Conservation (phyloP, 148 eudicot genomes). For the Hydrangea macrophylla region DNA sequence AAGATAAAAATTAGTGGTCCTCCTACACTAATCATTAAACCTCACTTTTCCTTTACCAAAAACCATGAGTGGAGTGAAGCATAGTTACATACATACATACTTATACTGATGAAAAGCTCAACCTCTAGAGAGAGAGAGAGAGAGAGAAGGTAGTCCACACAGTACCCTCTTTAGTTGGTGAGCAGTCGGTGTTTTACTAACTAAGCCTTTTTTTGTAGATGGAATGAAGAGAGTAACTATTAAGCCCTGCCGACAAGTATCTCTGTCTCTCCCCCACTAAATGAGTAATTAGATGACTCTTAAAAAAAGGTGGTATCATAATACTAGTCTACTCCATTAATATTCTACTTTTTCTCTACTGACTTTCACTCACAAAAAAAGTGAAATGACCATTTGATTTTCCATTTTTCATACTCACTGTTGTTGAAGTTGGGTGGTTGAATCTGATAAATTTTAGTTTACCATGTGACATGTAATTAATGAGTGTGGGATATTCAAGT, state of each 20-base stretch:
- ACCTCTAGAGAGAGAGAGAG: slow-evolving; percentile 4
- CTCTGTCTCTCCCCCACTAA: slow-evolving; percentile 44
- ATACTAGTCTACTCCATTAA: slow-evolving; percentile 17
- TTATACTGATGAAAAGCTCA: neutral
- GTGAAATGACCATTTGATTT: neutral
- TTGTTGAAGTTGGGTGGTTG: neutral
- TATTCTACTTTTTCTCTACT: too few species aligned
- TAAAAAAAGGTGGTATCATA: slow-evolving; percentile 13
- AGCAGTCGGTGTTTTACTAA: slow-evolving; percentile 32
- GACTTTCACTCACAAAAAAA: slow-evolving; percentile 12
- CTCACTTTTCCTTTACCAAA: slow-evolving; percentile 12
- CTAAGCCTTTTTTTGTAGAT: slow-evolving; percentile 15
- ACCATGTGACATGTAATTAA: too few species aligned
- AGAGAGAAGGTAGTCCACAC: neutral
- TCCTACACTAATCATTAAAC: slow-evolving; percentile 25
- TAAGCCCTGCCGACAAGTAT: slow-evolving; percentile 48
- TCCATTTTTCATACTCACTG: neutral
- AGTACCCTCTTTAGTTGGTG: slow-evolving; percentile 24
- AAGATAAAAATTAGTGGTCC: slow-evolving; percentile 16
- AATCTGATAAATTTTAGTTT: too few species aligned
- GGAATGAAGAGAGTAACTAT: slow-evolving; percentile 17
- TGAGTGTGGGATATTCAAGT: too few species aligned
- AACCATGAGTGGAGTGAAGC: slow-evolving; percentile 8
- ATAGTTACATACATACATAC: too few species aligned
- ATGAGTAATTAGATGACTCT: slow-evolving; percentile 24